These are phyloP conservation scores for Entomortierella beljakovae DNA, from an alignment of 192 early-diverging fungal genomes.

Conservation along the genomic window DNA sequence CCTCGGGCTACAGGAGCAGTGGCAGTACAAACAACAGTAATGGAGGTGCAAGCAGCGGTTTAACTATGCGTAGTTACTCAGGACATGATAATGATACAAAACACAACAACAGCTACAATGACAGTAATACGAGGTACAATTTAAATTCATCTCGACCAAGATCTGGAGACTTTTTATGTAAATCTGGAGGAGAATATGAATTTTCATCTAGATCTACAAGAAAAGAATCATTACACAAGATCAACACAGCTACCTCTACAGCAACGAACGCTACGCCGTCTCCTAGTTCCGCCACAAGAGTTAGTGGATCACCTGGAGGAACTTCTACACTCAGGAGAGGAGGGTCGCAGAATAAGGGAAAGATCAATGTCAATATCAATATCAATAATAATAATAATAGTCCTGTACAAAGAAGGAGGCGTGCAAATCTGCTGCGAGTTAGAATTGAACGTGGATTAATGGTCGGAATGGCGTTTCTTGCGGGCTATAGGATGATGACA, in stretches of 20 bases:
- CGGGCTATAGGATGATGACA: slow-evolving; percentile 51
- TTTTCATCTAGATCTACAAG: background rate
- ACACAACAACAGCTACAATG: background rate
- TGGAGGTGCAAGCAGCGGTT: background rate
- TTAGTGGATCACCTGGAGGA: background rate
- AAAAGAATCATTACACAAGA: background rate
- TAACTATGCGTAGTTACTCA: slow-evolving; percentile 5
- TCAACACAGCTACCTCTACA: background rate
- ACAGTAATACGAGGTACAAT: background rate
- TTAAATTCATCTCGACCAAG: background rate
- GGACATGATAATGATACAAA: background rate
- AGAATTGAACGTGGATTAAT: slow-evolving; percentile 48
- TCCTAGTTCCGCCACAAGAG: background rate
- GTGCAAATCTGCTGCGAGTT: slow-evolving; percentile 42
- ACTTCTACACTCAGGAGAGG: background rate
- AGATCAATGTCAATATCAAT: no score
- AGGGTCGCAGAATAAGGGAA: background rate
- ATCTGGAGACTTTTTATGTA: slow-evolving; percentile 8
- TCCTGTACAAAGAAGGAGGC: slow-evolving; percentile 22
- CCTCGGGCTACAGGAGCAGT: background rate
- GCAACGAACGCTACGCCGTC: background rate
- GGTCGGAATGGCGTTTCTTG: slow-evolving; percentile 46
- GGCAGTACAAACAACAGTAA: background rate
- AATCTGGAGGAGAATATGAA: slow-evolving; percentile 4
- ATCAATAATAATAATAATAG: slow-evolving; percentile 5